phyloP scores from a whole-genome alignment of 1,284 basidiomycete genomes.

The Cutaneotrichosporon cavernicola region DNA sequence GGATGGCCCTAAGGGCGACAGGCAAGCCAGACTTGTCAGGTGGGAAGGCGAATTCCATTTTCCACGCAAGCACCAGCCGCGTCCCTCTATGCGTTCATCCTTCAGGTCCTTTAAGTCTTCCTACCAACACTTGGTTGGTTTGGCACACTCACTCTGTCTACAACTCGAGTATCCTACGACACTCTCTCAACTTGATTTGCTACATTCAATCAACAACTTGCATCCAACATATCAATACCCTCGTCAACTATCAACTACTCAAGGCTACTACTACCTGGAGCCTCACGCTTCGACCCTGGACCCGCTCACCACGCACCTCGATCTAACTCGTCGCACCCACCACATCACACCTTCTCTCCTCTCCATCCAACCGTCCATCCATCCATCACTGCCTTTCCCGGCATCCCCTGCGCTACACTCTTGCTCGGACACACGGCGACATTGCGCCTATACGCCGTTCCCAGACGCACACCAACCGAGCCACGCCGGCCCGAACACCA shows the following conservation, averaged over 20 bases:
- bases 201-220: not conserved
- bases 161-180: too few relatives aligned
- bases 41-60: not conserved
- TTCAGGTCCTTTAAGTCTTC: too few relatives aligned
- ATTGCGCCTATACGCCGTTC: not conserved
- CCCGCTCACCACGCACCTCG: not conserved
- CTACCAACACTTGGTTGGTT: too few relatives aligned
- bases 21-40: too few relatives aligned
- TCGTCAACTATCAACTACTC: not conserved
- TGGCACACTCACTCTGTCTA: too few relatives aligned
- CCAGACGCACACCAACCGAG: not conserved
- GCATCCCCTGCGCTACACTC: not conserved
- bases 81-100: not conserved
- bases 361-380: constrained; percentile 1
- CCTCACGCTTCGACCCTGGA: not conserved
- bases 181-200: not conserved
- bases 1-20: too few relatives aligned
- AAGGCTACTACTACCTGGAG: not conserved
- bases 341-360: not conserved
- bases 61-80: not conserved
- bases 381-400: not conserved
- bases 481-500: not conserved
- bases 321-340: not conserved
- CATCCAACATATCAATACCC: not conserved
- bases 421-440: not conserved